Conservation (phyloP, 2,329 filamentous ascomycete species). For the Fusarium sp. region DNA sequence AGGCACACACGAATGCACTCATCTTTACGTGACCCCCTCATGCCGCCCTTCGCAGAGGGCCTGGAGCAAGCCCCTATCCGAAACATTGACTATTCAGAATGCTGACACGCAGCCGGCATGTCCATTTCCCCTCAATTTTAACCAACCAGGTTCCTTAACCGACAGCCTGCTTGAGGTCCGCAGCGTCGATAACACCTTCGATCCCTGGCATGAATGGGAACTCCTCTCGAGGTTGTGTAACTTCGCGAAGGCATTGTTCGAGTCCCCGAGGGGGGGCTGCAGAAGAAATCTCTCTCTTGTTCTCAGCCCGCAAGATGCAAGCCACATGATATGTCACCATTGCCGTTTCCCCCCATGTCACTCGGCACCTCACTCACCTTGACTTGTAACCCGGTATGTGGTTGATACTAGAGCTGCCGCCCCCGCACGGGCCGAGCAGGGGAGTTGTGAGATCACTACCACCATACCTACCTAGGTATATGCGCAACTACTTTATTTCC, state of each 20-base stretch:
- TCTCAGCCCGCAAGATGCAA: neutral
- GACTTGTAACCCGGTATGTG: neutral
- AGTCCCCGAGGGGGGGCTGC: neutral
- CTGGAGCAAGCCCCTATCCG: neutral
- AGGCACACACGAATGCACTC: neutral
- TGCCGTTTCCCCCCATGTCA: neutral
- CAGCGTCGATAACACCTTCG: neutral
- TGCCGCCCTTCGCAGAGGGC: neutral
- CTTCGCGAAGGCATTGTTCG: neutral
- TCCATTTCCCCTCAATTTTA: neutral
- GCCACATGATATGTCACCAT: neutral
- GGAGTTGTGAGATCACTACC: neutral
- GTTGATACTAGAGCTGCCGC: neutral
- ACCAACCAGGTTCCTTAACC: neutral
- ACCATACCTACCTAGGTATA: too few species aligned
- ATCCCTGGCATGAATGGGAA: neutral
- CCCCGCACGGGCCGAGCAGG: neutral
- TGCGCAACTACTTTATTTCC: neutral
- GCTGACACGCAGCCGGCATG: neutral
- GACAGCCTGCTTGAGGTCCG: neutral
- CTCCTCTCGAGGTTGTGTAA: neutral
- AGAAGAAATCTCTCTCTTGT: neutral
- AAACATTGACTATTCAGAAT: neutral
- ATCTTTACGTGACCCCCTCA: neutral
- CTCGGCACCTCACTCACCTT: neutral